Conservation (phyloP, 192 early-diverging fungal genomes). For the Mortierella alpina region DNA sequence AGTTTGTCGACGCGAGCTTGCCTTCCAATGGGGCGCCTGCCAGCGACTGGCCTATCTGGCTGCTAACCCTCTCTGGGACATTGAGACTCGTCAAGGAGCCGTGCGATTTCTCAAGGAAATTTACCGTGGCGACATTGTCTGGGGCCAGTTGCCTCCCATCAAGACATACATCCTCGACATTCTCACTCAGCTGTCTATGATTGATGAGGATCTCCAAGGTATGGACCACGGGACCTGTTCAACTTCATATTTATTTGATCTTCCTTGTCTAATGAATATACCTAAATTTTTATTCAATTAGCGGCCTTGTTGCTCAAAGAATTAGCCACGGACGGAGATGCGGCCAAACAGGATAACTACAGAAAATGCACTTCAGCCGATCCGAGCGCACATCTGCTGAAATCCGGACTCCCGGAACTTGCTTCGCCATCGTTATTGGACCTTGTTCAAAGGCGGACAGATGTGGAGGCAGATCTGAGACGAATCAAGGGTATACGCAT, state of each 20-base stretch:
- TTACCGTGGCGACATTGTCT: not conserved
- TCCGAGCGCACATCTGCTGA: not conserved
- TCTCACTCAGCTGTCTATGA: not conserved
- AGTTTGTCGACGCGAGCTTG: not conserved
- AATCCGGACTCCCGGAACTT: not conserved
- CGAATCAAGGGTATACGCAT: not conserved
- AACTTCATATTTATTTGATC: not conserved
- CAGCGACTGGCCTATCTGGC: constrained; percentile 1
- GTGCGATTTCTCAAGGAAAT: not conserved
- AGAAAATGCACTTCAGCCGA: not conserved
- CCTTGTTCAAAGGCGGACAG: not conserved
- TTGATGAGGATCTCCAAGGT: not conserved
- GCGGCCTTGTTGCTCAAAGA: constrained; percentile 1
- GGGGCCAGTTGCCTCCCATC: constrained; percentile 1
- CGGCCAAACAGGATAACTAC: not conserved
- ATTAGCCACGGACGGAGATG: constrained; percentile 1
- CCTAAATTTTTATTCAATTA: not conserved
- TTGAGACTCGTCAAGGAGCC: not conserved
- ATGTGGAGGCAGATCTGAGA: not conserved
- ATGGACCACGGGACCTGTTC: not conserved
- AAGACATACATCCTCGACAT: constrained; percentile 2
- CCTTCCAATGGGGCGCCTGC: constrained; percentile 1
- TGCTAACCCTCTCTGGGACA: not conserved
- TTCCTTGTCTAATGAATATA: not conserved
- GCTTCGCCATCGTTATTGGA: not conserved